These are phyloP conservation scores for Coleophoma cylindrospora DNA, from an alignment of 2,329 filamentous ascomycete species.

Conservation along the genomic window DNA sequence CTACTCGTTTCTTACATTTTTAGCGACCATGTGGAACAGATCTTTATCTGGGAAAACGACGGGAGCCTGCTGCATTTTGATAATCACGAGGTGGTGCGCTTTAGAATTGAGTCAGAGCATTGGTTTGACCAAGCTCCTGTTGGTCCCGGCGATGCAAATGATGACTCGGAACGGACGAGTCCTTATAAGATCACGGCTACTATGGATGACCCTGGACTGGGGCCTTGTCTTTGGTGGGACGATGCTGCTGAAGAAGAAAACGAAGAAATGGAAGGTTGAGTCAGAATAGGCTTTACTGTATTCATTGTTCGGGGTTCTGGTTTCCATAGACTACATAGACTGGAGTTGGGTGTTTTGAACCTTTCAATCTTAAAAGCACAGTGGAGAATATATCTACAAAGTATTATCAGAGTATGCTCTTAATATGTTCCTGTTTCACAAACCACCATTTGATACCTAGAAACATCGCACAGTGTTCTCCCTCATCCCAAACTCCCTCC, in stretches of 20 bases:
- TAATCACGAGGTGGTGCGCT: slow-evolving; percentile 80
- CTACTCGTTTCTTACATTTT: not conserved
- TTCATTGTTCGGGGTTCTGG: too few species aligned
- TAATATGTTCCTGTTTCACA: too few species aligned
- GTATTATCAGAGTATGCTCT: too few species aligned
- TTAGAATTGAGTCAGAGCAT: slow-evolving; percentile 79
- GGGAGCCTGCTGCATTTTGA: slow-evolving; percentile 79
- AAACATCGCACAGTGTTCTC: slow-evolving; percentile 26
- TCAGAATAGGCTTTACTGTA: slow-evolving; percentile 13
- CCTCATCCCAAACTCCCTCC: slow-evolving; percentile 21
- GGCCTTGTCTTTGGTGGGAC: slow-evolving; percentile 62
- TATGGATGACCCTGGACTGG: slow-evolving; percentile 59
- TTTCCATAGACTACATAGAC: too few species aligned
- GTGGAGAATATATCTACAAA: too few species aligned
- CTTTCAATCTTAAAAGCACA: too few species aligned
- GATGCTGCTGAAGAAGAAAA: slow-evolving; percentile 13
- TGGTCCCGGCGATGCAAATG: slow-evolving; percentile 56
- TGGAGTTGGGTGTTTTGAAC: too few species aligned
- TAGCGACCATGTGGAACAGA: slow-evolving; percentile 68
- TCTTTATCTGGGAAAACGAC: slow-evolving; percentile 80
- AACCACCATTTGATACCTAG: too few species aligned
- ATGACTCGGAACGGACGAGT: slow-evolving; percentile 52
- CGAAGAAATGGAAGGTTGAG: not conserved
- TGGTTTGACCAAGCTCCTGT: slow-evolving; percentile 86
- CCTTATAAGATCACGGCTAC: slow-evolving; percentile 66